Conservation (phyloP, 148 eudicot genomes). For the Drosera capensis region DNA sequence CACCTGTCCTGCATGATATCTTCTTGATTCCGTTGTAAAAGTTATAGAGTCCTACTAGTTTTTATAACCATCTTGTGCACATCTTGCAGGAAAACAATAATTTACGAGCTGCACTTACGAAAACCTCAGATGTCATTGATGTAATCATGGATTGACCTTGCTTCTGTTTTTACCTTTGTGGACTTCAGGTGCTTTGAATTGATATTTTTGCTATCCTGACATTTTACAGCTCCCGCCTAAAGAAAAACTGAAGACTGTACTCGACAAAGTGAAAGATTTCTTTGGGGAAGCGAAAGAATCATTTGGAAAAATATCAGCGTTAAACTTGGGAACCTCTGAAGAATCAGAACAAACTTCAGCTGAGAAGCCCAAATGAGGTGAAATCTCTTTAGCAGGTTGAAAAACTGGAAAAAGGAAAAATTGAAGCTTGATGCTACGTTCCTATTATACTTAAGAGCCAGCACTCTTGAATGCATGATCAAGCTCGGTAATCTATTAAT, state of each 20-base stretch:
- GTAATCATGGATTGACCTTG: conserved; percentile 14
- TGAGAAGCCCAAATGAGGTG: conserved; percentile 32
- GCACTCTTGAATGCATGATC: no score
- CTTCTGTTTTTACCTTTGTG: neutral
- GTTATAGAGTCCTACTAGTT: neutral
- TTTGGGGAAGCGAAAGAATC: conserved; percentile 89
- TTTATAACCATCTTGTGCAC: neutral
- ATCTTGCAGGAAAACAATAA: conserved; percentile 59
- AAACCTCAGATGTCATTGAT: conserved; percentile 66
- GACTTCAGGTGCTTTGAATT: neutral
- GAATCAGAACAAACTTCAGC: conserved; percentile 35
- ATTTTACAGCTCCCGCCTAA: conserved; percentile 59
- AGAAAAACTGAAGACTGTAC: conserved; percentile 79
- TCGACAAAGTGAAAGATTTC: conserved; percentile 82
- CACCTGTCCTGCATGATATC: neutral
- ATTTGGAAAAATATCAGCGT: conserved; percentile 57
- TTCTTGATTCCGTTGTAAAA: neutral
- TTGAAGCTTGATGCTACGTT: no score
- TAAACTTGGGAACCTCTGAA: conserved; percentile 24
- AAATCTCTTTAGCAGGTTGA: no score
- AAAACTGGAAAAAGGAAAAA: no score
- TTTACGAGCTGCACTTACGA: conserved; percentile 51
- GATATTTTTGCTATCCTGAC: neutral
- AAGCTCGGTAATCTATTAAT: no score
- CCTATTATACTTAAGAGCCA: no score